Evolutionary conservation across 345 rosid genomes (phyloP).

Genomic region (Dipteronia sinensis): DNA sequence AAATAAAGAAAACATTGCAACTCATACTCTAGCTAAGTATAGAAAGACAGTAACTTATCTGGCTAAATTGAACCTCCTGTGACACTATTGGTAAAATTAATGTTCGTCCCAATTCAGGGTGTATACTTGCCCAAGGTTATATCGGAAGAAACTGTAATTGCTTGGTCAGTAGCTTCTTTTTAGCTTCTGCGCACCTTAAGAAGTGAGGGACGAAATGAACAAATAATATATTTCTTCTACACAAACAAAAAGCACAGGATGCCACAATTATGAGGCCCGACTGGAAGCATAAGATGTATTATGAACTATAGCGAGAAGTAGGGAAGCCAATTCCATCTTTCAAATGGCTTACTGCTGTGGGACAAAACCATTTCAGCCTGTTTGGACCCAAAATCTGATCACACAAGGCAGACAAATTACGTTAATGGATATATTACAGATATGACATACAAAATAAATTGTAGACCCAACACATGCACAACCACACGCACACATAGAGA

Average conservation of each 20-base stretch:
- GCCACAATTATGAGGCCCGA: not conserved
- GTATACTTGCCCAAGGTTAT: not conserved
- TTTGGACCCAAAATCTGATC: constrained; percentile 77
- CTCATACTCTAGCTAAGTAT: constrained; percentile 5
- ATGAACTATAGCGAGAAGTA: constrained; percentile 46
- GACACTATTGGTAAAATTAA: not conserved
- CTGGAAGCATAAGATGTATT: constrained; percentile 1
- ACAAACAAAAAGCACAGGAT: not conserved
- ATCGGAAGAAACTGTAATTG: not conserved
- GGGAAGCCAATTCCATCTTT: constrained; percentile 66
- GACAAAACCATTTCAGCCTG: constrained; percentile 79
- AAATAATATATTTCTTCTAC: not conserved
- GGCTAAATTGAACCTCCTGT: not conserved
- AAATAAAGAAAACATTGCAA: not conserved
- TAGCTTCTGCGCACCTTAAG: not conserved
- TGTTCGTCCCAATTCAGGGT: not conserved
- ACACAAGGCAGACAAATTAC: constrained; percentile 20
- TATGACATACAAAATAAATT: not conserved
- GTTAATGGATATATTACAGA: not conserved
- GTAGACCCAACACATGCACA: not conserved
- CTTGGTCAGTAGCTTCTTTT: constrained; percentile 1
- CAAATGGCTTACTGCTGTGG: constrained; percentile 59
- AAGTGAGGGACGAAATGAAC: not conserved
- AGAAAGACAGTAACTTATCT: constrained; percentile 4
- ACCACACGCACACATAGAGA: too few species aligned